Evolutionary conservation across 768 basidiomycete genomes (phyloP).

Genomic region (Serpula lacrymans): DNA sequence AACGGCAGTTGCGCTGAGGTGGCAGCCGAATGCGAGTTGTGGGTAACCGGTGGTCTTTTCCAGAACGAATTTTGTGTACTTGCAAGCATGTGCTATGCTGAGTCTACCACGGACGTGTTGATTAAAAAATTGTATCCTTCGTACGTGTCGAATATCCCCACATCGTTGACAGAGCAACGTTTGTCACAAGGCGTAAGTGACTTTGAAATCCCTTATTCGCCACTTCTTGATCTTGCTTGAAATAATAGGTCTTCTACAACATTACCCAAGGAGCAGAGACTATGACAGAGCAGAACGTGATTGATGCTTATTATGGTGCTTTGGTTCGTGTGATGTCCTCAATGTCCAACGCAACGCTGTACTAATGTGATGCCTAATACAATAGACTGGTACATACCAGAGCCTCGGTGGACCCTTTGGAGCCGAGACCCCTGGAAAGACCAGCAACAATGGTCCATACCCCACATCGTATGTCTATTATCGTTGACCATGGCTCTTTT

Average conservation of each 20-base stretch:
- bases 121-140: background rate
- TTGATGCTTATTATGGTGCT: conserved; percentile 1
- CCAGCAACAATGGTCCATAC: conserved; percentile 1
- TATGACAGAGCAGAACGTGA: background rate
- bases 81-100: background rate
- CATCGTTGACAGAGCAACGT: background rate
- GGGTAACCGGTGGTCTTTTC: background rate
- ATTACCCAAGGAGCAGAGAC: background rate
- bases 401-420: background rate
- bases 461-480: background rate
- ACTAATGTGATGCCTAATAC: too few relatives aligned
- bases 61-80: background rate
- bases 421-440: background rate
- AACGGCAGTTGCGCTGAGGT: background rate
- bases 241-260: background rate
- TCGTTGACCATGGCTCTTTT: too few relatives aligned
- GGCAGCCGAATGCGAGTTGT: background rate
- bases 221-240: background rate
- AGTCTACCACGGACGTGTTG: background rate
- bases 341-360: background rate
- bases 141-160: background rate
- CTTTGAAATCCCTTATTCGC: background rate
- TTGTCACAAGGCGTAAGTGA: background rate
- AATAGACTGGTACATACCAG: background rate
- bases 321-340: background rate